Percentiles rank a stretch among this genome's conserved stretches.
Evolutionary conservation across 495 filamentous ascomycete species (phyloP).

Genomic region (Acidomyces sp.): DNA sequence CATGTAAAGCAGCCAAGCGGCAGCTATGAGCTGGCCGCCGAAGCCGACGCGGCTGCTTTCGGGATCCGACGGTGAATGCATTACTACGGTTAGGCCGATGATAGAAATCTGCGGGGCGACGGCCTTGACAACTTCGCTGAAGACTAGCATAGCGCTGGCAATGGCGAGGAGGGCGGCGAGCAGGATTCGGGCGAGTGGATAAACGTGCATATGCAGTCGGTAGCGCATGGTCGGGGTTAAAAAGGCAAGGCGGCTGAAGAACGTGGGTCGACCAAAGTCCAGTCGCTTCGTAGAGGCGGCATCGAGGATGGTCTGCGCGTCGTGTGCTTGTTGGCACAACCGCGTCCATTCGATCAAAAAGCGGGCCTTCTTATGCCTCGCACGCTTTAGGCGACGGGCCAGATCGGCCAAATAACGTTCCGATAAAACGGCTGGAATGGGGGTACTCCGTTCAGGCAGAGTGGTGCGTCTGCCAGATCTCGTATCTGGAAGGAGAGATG

Average conservation of each 20-base stretch:
- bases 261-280: slow-evolving; percentile 44
- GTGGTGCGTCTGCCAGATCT: slow-evolving; percentile 23
- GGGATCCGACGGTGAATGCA: slow-evolving; percentile 53
- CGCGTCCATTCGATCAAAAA: slow-evolving; percentile 79
- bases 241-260: slow-evolving; percentile 41
- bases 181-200: slow-evolving; percentile 50
- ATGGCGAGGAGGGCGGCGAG: slow-evolving; percentile 51
- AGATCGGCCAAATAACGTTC: slow-evolving; percentile 85
- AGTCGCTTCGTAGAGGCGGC: slow-evolving; percentile 68
- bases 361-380: slow-evolving; percentile 66
- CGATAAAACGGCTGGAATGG: slow-evolving; percentile 71
- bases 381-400: slow-evolving; percentile 64
- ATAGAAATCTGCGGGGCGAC: slow-evolving; percentile 62
- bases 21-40: slow-evolving; percentile 68
- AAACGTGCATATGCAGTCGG: slow-evolving; percentile 53
- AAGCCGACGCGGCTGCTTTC: slow-evolving; percentile 62
- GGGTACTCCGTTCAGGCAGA: slow-evolving; percentile 30
- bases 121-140: slow-evolving; percentile 80
- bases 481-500: slow-evolving; percentile 52
- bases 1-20: slow-evolving; percentile 91
- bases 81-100: slow-evolving; percentile 72
- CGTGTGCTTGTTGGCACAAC: slow-evolving; percentile 55
- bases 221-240: slow-evolving; percentile 83
- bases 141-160: slow-evolving; percentile 72
- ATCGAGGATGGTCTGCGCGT: slow-evolving; percentile 72